Evolutionary conservation across 2,329 filamentous ascomycete species (phyloP).

Genomic region (Dothistroma septosporum): DNA sequence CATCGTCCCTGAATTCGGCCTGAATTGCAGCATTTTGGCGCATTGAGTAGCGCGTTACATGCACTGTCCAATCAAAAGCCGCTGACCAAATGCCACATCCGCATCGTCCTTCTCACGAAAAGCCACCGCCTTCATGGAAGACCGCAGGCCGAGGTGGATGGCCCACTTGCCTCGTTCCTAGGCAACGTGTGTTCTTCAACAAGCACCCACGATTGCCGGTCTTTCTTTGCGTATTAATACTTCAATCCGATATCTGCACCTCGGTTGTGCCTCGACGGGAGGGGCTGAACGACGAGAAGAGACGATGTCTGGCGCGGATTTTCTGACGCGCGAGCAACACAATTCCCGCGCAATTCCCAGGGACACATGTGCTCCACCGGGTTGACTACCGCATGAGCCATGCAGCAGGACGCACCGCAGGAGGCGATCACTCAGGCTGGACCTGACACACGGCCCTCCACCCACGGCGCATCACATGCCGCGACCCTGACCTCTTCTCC

Average conservation of each 20-base stretch:
- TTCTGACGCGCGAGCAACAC: neutral
- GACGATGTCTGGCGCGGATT: neutral
- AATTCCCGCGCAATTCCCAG: neutral
- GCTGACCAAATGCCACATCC: neutral
- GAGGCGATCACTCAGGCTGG: neutral
- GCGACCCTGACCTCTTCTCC: neutral
- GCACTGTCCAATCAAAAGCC: neutral
- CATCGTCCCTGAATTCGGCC: neutral
- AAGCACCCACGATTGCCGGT: too few relatives aligned
- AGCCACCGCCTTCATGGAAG: too few relatives aligned
- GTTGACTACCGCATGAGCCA: neutral
- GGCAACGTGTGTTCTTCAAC: too few relatives aligned
- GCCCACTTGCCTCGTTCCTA: too few relatives aligned
- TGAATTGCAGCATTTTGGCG: too few relatives aligned
- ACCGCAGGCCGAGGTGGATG: too few relatives aligned
- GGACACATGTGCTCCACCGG: neutral
- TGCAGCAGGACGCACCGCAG: neutral
- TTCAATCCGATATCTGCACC: neutral
- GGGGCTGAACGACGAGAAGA: neutral
- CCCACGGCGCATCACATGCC: neutral
- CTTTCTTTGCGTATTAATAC: too few relatives aligned
- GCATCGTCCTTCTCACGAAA: neutral
- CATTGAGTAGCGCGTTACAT: neutral
- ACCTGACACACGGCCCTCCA: neutral
- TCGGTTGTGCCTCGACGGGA: neutral